A percentile compares a stretch with the other conserved stretches of the same genome.
Conservation (phyloP, 2,329 filamentous ascomycete genomes). For the Alternaria triticina region DNA sequence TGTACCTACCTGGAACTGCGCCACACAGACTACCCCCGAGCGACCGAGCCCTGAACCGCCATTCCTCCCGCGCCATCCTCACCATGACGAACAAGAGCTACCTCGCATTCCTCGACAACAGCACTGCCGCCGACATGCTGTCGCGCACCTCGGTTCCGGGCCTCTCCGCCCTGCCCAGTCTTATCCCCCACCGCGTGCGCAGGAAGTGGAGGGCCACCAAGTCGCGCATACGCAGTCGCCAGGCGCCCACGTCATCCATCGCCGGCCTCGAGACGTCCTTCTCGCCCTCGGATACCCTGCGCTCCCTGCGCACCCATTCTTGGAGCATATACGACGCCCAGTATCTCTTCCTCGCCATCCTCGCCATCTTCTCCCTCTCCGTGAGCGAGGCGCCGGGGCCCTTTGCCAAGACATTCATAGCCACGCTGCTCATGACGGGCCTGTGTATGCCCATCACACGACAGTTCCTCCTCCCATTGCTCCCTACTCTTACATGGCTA, state of each 20-base stretch:
- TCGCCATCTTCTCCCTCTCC: constrained; percentile 82
- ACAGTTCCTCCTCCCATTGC: constrained; percentile 88
- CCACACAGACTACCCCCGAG: constrained; percentile 16
- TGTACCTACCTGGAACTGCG: constrained; percentile 9
- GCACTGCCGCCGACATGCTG: constrained; percentile 46
- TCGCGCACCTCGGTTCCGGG: constrained; percentile 53
- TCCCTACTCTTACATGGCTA: constrained; percentile 85
- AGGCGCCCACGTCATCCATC: constrained; percentile 74
- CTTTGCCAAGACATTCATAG: constrained; percentile 74
- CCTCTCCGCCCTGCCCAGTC: constrained; percentile 57
- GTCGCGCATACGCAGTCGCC: constrained; percentile 70
- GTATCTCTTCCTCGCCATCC: constrained; percentile 74
- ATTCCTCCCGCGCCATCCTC: neutral
- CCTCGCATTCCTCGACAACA: constrained; percentile 43
- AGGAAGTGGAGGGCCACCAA: constrained; percentile 65
- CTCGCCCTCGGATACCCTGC: constrained; percentile 78
- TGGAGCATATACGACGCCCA: constrained; percentile 87
- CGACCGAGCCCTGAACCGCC: neutral
- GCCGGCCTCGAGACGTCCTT: constrained; percentile 81
- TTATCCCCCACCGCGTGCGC: constrained; percentile 69
- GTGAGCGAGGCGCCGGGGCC: constrained; percentile 82
- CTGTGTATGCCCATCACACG: constrained; percentile 82
- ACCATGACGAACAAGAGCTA: constrained; percentile 45
- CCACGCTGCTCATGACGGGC: constrained; percentile 70
- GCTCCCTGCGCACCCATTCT: constrained; percentile 74